Evolutionary conservation across 192 early-diverging fungal genomes (phyloP).

Genomic region (Paraglomus occultum): DNA sequence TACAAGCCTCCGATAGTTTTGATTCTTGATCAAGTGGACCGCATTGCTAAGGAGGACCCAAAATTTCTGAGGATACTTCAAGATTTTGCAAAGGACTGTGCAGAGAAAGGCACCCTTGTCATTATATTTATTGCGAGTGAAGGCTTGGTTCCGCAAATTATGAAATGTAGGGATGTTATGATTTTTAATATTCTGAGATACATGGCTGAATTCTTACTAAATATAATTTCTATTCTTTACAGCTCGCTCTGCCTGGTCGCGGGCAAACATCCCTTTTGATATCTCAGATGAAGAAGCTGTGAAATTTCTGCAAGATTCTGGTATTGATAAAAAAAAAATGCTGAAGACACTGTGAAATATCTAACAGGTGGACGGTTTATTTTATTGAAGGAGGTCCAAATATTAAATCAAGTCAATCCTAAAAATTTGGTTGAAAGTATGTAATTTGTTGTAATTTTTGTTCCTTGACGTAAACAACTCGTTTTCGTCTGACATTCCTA

Average conservation of each 20-base stretch:
- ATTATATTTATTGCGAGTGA: slow-evolving; percentile 26
- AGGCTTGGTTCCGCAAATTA: slow-evolving; percentile 23
- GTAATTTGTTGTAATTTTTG: slow-evolving; percentile 14
- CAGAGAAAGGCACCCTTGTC: not conserved
- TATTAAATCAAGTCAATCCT: slow-evolving; percentile 5
- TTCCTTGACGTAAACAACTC: slow-evolving; percentile 8
- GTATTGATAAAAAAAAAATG: slow-evolving; percentile 15
- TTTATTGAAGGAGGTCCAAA: not conserved
- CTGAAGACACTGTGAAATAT: slow-evolving; percentile 13
- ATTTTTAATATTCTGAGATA: slow-evolving; percentile 26
- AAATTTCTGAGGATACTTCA: slow-evolving; percentile 19
- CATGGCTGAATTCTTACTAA: not conserved
- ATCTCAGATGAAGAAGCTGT: slow-evolving; percentile 24
- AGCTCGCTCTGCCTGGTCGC: slow-evolving; percentile 27
- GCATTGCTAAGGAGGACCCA: slow-evolving; percentile 19
- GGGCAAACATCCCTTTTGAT: slow-evolving; percentile 16
- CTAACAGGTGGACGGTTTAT: slow-evolving; percentile 19
- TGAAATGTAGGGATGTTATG: slow-evolving; percentile 23
- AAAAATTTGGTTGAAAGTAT: slow-evolving; percentile 18
- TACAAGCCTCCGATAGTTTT: slow-evolving; percentile 21
- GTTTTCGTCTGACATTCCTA: slow-evolving; percentile 19
- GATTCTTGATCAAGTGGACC: slow-evolving; percentile 26
- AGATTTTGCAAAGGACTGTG: slow-evolving; percentile 25
- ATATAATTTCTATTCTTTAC: slow-evolving; percentile 18
- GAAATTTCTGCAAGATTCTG: slow-evolving; percentile 21